Evolutionary conservation across 2,329 filamentous ascomycete genomes (phyloP), one percentile per base, ranked within the genome.

Genomic region (Hypomyces perniciosus): DNA sequence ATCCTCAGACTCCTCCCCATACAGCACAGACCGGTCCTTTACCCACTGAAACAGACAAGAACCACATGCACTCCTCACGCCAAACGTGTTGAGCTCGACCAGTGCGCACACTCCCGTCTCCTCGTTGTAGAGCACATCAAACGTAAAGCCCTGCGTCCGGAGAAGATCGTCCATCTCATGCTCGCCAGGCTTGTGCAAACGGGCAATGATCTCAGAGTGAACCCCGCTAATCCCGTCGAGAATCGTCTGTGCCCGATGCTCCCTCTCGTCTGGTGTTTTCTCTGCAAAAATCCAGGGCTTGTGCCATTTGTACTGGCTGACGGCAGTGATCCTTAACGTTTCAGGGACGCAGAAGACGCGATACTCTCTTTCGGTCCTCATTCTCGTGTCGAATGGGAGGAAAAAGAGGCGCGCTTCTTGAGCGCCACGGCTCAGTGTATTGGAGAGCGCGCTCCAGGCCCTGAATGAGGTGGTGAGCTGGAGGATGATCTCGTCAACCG

Each of bases 41-140:
- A 72, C 56, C 72, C 72, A 76, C 10, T 76, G 67, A 53, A 74
- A 77, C 28, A 76, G 57, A 55, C 70, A 75, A 28, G 68, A 70
- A 6, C 74, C 72, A 59, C 72, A 75, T 4, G 65, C 67, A 26
- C 69, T 72, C 54, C 68, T 62, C 2, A 65, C 67, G 0, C 73
- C 73, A 56, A 76, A 76, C 1, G 65, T 66, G 49, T 75, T 76
- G 34, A 75, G 58, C 57, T 77, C 70, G 10, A 76, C 63, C n/a
- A 76, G n/a, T 12, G 35, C 35, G 37, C 43, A 57, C 58, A 56
- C 52, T 2, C 55, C 50, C 0, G 46, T 48, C 3, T 59, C 54
- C 35, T 69, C 61, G 28, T 71, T 61, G 43, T 66, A 70, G 12
- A 67, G 61, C 12, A 74, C 59, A 54, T 77, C 72, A 52, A 76